Base-by-base conservation (phyloP, 1,284 basidiomycete species). In the Pisolithus thermaeus region DNA sequence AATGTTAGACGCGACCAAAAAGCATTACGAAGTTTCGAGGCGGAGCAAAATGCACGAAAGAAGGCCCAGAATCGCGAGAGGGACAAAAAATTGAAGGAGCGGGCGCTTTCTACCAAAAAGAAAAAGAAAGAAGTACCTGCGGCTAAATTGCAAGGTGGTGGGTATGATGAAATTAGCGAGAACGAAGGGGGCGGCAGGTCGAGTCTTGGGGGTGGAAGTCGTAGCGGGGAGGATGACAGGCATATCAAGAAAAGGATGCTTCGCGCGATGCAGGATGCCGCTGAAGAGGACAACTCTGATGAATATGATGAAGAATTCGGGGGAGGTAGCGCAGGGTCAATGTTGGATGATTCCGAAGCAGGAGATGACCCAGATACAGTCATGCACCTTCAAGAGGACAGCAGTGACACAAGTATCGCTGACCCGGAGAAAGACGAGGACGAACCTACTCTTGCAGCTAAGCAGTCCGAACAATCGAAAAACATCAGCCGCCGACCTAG, bases 1-100 rank as follows among this genome's bases (percentile, higher is more conserved):
- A 54, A 63, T 12, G 65, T 64, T n/a, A 63, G 68, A 55, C 60
- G 66, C 22, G 59, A 62, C 39, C 64, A 71, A 22, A 66, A 65
- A 18, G 61, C 62, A 11, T 55, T 71, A 1, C 64, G 65, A 47
- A 63, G 68, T 43, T 70, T 70, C 4, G 62, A 72, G 38, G 59
- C 57, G 11, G 67, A 66, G 4, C 69, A 70, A 56, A 70, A 69
- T 32, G 63, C 64, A 46, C 73, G 70, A 56, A 68, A 63, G 52
- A 71, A 69, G 49, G 61, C 60, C 12, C 64, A 63, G 45, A 78
- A 80, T 55, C 62, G 69, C 52, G 70, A 72, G 41, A 65, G 66
- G 54, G 79, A 81, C 55, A 62, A 62, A 43, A 70, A 67, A 49
- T 52, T 79, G 56, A 80, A 80, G 57, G 74, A 73, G 52, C 65